Conservation (phyloP, 768 basidiomycete species). For the Lactarius sp. region DNA sequence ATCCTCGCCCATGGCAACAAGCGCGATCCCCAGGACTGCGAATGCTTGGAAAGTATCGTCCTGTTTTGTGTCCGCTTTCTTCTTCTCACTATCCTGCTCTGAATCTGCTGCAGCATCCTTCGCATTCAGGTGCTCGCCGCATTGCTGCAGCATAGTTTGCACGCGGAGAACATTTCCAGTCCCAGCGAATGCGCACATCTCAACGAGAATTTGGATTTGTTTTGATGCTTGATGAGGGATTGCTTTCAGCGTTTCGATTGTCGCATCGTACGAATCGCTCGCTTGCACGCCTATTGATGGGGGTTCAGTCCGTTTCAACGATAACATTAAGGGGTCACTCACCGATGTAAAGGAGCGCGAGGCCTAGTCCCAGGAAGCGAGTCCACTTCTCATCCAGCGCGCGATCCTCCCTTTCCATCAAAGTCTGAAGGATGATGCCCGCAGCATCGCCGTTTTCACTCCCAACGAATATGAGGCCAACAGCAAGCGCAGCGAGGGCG, state of each 20-base stretch:
- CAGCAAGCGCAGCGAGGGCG: constrained; percentile 76
- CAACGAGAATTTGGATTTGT: constrained; percentile 86
- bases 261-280: constrained; percentile 70
- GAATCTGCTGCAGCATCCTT: constrained; percentile 34
- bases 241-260: constrained; percentile 87
- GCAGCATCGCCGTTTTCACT: constrained; percentile 93
- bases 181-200: constrained; percentile 91
- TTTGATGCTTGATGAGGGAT: constrained; percentile 91
- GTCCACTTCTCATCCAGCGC: constrained; percentile 92
- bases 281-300: constrained; percentile 73
- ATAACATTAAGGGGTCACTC: constrained; percentile 25
- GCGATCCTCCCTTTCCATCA: constrained; percentile 79
- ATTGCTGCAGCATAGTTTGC: constrained; percentile 87
- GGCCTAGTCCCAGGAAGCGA: constrained; percentile 80
- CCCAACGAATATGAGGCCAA: constrained; percentile 94
- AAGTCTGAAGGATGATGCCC: constrained; percentile 79
- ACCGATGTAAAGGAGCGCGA: constrained; percentile 92
- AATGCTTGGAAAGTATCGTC: constrained; percentile 88
- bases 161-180: constrained; percentile 93
- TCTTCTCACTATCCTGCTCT: constrained; percentile 58
- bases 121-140: constrained; percentile 80
- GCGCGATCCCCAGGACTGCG: constrained; percentile 87
- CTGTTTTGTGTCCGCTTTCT: constrained; percentile 42
- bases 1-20: constrained; percentile 98
- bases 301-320: neutral